Evolutionary conservation across 306 rosid genomes (phyloP).

Genomic region (Trifolium subterraneum): DNA sequence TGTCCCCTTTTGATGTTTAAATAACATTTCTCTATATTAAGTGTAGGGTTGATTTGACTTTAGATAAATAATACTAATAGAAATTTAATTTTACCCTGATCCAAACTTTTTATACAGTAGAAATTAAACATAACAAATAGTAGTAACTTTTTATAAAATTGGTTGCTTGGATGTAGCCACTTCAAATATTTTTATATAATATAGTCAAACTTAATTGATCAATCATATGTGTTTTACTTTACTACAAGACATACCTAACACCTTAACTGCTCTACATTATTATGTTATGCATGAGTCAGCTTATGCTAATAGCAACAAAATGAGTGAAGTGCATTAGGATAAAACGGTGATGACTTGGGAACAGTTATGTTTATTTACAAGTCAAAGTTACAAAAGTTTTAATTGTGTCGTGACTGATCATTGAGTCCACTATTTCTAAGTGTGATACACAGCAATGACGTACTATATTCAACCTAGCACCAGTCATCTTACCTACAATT

Average conservation of each 20-base stretch:
- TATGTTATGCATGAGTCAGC: conserved; percentile 27
- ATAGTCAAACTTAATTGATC: conserved; percentile 38
- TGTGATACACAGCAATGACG: background rate
- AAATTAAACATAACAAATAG: background rate
- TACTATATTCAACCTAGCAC: background rate
- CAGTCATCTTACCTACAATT: background rate
- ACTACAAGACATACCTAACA: conserved; percentile 37
- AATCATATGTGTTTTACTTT: conserved; percentile 15
- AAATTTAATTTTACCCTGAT: background rate
- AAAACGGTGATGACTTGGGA: background rate
- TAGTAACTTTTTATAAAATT: background rate
- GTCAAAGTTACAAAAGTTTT: background rate
- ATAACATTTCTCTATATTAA: too few relatives aligned
- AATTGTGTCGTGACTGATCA: background rate
- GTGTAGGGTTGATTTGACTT: conserved; percentile 4
- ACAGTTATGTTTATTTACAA: background rate
- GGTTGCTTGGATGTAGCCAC: conserved; percentile 28
- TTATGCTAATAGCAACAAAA: background rate
- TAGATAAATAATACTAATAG: background rate
- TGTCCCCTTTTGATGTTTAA: too few relatives aligned
- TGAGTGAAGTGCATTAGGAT: background rate
- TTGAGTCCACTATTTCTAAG: background rate
- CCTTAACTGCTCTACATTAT: conserved; percentile 28
- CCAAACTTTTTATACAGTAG: background rate
- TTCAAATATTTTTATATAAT: conserved; percentile 1